Evolutionary conservation across 805 yeast genomes (phyloP).

Genomic region (Sungouiella thailandica): DNA sequence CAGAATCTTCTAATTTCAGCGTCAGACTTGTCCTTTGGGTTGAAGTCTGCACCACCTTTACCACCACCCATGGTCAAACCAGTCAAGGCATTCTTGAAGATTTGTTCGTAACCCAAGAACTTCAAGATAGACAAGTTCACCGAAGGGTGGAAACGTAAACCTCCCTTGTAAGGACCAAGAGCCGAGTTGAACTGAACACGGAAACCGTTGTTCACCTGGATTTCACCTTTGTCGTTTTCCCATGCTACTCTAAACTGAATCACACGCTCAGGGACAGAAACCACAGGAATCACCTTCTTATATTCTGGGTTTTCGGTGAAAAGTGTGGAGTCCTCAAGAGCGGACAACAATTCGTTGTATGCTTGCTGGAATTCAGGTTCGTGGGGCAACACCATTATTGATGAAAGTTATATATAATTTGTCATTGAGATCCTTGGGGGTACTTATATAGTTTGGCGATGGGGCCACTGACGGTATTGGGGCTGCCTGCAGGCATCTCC

Average conservation of each 20-base stretch:
- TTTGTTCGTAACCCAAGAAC: slow-evolving; percentile 97
- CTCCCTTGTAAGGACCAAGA: slow-evolving; percentile 98
- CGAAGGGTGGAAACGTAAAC: slow-evolving; percentile 95
- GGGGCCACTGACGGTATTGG: no score
- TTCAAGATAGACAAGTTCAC: slow-evolving; percentile 93
- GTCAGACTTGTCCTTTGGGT: slow-evolving; percentile 93
- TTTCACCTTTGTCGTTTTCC: slow-evolving; percentile 92
- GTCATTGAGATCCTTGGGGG: no score
- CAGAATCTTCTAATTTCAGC: slow-evolving; percentile 96
- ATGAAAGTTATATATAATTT: no score
- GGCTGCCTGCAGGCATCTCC: not conserved
- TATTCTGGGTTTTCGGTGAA: slow-evolving; percentile 87
- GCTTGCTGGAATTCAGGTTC: slow-evolving; percentile 99
- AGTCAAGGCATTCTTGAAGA: slow-evolving; percentile 96
- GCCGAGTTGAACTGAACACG: slow-evolving; percentile 98
- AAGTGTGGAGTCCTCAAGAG: slow-evolving; percentile 86
- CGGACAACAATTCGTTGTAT: slow-evolving; percentile 83
- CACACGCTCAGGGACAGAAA: slow-evolving; percentile 92
- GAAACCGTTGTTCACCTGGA: slow-evolving; percentile 95
- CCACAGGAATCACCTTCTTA: slow-evolving; percentile 80
- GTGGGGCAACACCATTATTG: slow-evolving; percentile 73
- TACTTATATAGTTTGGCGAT: no score
- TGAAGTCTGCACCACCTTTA: slow-evolving; percentile 98
- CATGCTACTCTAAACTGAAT: slow-evolving; percentile 96
- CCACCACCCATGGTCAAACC: slow-evolving; percentile 99